These are phyloP conservation scores for Nissolia schottii DNA, from an alignment of 306 rosid species.

Conservation along the genomic window DNA sequence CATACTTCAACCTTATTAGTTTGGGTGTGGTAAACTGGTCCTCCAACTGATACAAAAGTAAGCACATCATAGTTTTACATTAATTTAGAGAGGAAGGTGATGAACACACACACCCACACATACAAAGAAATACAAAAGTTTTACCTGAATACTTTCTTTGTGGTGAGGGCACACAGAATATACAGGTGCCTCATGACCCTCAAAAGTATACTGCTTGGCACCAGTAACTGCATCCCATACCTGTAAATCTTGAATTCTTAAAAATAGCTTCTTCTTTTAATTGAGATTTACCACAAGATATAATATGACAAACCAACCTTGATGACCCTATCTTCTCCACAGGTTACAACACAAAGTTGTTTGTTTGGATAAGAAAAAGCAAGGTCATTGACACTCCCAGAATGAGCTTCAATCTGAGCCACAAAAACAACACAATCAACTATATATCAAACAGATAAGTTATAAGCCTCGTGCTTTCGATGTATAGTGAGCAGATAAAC, in stretches of 20 bases:
- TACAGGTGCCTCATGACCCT: constrained; percentile 95
- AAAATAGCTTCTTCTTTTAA: neutral
- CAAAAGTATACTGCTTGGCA: constrained; percentile 65
- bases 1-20: neutral
- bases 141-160: constrained; percentile 96
- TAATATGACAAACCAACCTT: constrained; percentile 60
- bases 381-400: constrained; percentile 95
- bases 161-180: constrained; percentile 97
- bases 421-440: neutral
- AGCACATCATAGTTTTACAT: neutral
- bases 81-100: neutral
- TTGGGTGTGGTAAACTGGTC: neutral
- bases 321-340: constrained; percentile 96
- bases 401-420: constrained; percentile 91
- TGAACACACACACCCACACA: neutral
- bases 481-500: constrained; percentile 6
- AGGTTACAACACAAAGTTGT: constrained; percentile 85
- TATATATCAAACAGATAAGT: constrained; percentile 7
- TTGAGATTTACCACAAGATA: constrained; percentile 21
- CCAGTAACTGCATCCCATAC: constrained; percentile 97
- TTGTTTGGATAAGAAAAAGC: constrained; percentile 97
- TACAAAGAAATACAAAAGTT: neutral
- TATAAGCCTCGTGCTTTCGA: neutral
- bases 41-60: neutral
- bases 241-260: constrained; percentile 43